Base-by-base conservation (phyloP, 768 basidiomycete species). In the Suillus brevipes region DNA sequence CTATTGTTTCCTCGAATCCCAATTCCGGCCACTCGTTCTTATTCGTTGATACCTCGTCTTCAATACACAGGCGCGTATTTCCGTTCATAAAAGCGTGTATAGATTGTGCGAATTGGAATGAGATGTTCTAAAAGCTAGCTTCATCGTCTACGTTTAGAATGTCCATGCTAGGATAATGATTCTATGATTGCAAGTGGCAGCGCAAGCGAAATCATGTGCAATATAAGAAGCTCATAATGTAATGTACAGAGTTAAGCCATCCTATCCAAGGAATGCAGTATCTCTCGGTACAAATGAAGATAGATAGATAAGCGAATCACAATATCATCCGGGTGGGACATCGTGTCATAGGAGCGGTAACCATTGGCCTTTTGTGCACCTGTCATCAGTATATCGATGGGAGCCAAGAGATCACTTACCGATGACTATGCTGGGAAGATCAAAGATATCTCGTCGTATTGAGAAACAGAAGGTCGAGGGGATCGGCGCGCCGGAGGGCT, bases 401-500 rank as follows among this genome's bases (percentile, higher is more conserved):
- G 25, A 63, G 4, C 16, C 43, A 50, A 72, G 7, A 47, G 6
- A 38, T 10, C 20, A 73, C 87, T 53, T 68, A 91, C 93, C 93
- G 66, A 95, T 94, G 59, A 95, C 91, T 65, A 94, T 84, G 75
- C 91, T 93, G 12, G 94, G 94, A 59, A 95, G 79, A 80, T 95
- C 94, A 70, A 95, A 95, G 31, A 97, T 81, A 74, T 99, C 97
- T 68, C 97, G 81, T 70, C 95, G 86, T 74, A 99, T 95, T 62
- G 94, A 95, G 75, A 97, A 97, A 76, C 96, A 97, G 78, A 97
- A 97, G 25, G 97, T 92, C 58, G 95, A 90, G 52, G 94, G 92
- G 34, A 98, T 87, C 2, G 93, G 92, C 3, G 88, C 85, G 18
- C 94, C 92, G 34, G 85, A 85, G 7, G 92, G 91, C 74, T 95